A percentile compares a stretch with the other conserved stretches of the same genome.
Conservation (phyloP, 2,329 filamentous ascomycete species). For the Cladosporium sp. region DNA sequence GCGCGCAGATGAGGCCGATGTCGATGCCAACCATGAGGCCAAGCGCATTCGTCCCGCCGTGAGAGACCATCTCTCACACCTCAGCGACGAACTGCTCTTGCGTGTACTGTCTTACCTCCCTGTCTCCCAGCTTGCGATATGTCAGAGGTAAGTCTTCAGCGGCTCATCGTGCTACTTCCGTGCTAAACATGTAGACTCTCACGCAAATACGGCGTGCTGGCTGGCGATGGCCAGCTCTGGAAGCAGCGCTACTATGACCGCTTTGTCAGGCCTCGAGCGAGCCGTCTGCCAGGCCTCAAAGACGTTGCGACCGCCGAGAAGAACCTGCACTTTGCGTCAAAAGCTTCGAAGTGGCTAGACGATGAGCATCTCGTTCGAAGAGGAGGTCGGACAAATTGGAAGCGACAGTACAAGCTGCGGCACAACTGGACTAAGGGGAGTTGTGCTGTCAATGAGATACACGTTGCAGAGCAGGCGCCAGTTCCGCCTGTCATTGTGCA, state of each 20-base stretch:
- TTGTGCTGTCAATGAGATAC: constrained; percentile 77
- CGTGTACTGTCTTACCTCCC: constrained; percentile 79
- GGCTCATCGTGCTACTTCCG: constrained; percentile 17
- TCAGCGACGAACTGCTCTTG: constrained; percentile 86
- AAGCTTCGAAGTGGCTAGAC: constrained; percentile 61
- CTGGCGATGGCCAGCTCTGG: constrained; percentile 86
- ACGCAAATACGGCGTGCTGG: constrained; percentile 68
- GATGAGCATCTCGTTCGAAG: constrained; percentile 57
- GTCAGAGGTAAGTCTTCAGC: constrained; percentile 53
- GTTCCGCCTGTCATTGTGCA: constrained; percentile 70
- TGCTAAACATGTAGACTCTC: constrained; percentile 64
- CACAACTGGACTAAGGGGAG: constrained; percentile 89
- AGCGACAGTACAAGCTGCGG: constrained; percentile 79
- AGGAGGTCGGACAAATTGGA: constrained; percentile 69
- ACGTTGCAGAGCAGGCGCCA: constrained; percentile 55
- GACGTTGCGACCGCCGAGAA: constrained; percentile 37
- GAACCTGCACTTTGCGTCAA: constrained; percentile 54
- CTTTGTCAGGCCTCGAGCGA: constrained; percentile 79
- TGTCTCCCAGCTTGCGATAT: constrained; percentile 65
- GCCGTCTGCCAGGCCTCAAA: constrained; percentile 69
- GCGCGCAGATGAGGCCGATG: constrained; percentile 14
- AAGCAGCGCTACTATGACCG: constrained; percentile 82
- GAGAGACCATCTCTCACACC: constrained; percentile 64
- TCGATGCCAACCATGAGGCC: constrained; percentile 6
- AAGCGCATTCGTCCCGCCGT: constrained; percentile 14